These are phyloP conservation scores for Xerocomus potaroensis DNA, from an alignment of 768 basidiomycete species.

Conservation along the genomic window DNA sequence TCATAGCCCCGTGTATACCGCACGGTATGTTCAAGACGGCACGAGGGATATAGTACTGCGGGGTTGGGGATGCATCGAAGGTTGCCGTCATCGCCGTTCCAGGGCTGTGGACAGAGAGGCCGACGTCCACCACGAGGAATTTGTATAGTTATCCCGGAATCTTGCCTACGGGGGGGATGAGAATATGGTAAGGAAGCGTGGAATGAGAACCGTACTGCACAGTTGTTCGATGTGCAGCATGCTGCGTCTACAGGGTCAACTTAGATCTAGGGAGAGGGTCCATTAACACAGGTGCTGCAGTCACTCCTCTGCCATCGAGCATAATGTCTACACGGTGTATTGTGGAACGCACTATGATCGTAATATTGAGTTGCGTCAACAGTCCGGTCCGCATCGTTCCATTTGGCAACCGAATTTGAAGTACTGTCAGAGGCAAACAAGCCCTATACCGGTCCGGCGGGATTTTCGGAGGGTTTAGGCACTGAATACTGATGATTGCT, in stretches of 20 bases:
- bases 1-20: conserved; percentile 19
- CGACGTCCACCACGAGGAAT: conserved; percentile 25
- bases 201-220: conserved; percentile 24
- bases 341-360: conserved; percentile 22
- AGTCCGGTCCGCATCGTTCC: conserved; percentile 24
- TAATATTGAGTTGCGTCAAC: conserved; percentile 22
- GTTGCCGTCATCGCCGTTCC: conserved; percentile 21
- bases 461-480: conserved; percentile 27
- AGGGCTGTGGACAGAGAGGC: conserved; percentile 23
- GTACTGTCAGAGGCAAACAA: conserved; percentile 20
- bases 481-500: conserved; percentile 23
- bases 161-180: conserved; percentile 2
- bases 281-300: conserved; percentile 18
- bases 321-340: not conserved
- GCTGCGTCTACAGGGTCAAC: conserved; percentile 16
- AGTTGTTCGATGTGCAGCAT: conserved; percentile 20
- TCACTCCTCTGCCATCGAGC: not conserved
- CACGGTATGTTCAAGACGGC: conserved; percentile 19
- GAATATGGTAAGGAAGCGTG: too few species aligned
- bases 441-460: conserved; percentile 25
- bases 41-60: conserved; percentile 22
- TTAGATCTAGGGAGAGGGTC: not conserved
- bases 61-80: conserved; percentile 19
- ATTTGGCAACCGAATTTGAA: conserved; percentile 21
- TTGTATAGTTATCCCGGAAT: conserved; percentile 29